Evolutionary conservation across 257 asterid genomes (phyloP), one percentile per base, ranked within the genome.

Genomic region (Osmanthus fragrans): DNA sequence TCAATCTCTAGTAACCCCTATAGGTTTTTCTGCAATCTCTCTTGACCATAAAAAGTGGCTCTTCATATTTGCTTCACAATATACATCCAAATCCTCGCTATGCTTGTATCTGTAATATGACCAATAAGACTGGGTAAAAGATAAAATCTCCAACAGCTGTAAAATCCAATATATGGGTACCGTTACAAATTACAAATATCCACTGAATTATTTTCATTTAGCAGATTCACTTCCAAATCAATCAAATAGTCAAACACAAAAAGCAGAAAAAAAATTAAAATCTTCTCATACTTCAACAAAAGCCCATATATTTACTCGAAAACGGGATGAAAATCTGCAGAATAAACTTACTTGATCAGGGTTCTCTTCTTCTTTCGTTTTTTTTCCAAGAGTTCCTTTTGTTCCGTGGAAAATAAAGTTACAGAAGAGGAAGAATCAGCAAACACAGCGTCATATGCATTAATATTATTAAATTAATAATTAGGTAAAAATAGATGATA

Each of bases 281-380:
- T 63, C 19, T 39, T 76, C 51, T 23, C 39, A 69, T 47, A 40
- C 65, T 70, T 39, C 7, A 45, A 77, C 42, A 10, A 34, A 77
- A 77, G 73, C 16, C 73, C 49, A 75, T 56, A 56, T 47, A 34
- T 66, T 0, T 12, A 69, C 71, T 7, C 27, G 5, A 21, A 32
- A 63, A 33, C 21, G 34, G 75, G 63, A 60, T 56, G 70, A 42
- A 75, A 73, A 67, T 13, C 12, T 58, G 76, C 70, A 25, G 64
- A 74, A 68, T 69, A 37, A 1, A 78, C 89, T 87, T 85, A 88
- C 90, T 83, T 81, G 92, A 87, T 90, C 85, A 76, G 83, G 80
- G 73, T 84, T 72, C 75, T 68, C 79, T 82, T 80, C 74, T 16
- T 76, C 47, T 76, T 74, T 67, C n/a, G n/a, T 77, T 19, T 30